These are phyloP conservation scores for Clonostachys rhizophaga DNA, from an alignment of 2,329 filamentous ascomycete genomes.

Conservation along the genomic window DNA sequence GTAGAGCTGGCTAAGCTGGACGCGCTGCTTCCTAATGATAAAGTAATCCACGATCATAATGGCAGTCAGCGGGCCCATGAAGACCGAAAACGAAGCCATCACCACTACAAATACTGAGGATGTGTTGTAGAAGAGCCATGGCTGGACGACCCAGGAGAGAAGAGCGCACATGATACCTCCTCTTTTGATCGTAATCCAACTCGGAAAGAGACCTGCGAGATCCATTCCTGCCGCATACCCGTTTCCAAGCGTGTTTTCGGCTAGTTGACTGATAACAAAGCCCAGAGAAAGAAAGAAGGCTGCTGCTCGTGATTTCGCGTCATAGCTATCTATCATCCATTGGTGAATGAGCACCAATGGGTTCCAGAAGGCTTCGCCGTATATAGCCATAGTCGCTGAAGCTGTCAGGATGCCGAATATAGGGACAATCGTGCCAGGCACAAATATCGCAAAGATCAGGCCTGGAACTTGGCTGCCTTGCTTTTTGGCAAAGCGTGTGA, in stretches of 20 bases:
- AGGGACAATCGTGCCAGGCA: constrained; percentile 20
- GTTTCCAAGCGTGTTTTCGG: constrained; percentile 48
- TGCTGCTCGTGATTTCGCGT: constrained; percentile 10
- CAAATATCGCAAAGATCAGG: constrained; percentile 7
- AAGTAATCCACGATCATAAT: constrained; percentile 28
- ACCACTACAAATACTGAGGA: constrained; percentile 14
- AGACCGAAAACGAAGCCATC: constrained; percentile 16
- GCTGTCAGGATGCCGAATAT: constrained; percentile 31
- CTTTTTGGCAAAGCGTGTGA: constrained; percentile 9
- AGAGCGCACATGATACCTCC: constrained; percentile 22
- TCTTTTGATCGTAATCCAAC: constrained; percentile 21
- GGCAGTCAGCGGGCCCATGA: constrained; percentile 15
- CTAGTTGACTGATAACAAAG: constrained; percentile 36
- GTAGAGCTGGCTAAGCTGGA: constrained; percentile 22
- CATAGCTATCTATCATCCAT: too few relatives aligned
- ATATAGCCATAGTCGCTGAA: too few relatives aligned
- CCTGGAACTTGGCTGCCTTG: constrained; percentile 6
- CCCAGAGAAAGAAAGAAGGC: constrained; percentile 18
- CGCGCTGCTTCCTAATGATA: constrained; percentile 16
- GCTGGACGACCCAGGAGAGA: constrained; percentile 18
- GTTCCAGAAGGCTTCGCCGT: too few relatives aligned
- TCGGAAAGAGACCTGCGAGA: constrained; percentile 43
- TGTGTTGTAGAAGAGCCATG: constrained; percentile 20
- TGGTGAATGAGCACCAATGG: too few relatives aligned
- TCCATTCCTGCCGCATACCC: constrained; percentile 48